Evolutionary conservation across 257 asterid species (phyloP).

Genomic region (Przewalskia tangutica): DNA sequence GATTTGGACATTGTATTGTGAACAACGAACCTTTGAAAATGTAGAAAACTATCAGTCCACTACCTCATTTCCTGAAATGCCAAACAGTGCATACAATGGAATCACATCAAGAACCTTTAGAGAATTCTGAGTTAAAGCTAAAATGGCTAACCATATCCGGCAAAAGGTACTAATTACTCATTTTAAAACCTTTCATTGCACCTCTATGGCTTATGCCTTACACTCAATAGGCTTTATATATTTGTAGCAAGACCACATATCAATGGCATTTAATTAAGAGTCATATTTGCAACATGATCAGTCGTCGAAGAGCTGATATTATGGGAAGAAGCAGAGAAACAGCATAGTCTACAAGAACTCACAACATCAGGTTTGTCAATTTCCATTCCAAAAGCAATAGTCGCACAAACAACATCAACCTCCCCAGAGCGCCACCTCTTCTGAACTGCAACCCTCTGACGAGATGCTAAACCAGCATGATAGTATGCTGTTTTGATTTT

Average conservation of each 20-base stretch:
- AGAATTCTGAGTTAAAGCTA: not conserved
- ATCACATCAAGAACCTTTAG: not conserved
- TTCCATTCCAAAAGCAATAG: slow-evolving; percentile 99
- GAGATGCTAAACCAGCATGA: slow-evolving; percentile 93
- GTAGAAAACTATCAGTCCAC: not conserved
- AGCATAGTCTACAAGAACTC: slow-evolving; percentile 23
- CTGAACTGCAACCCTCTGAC: slow-evolving; percentile 78
- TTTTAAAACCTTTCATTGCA: not conserved
- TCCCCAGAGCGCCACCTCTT: slow-evolving; percentile 87
- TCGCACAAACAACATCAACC: slow-evolving; percentile 86
- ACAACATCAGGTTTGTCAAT: slow-evolving; percentile 98
- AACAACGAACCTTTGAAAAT: slow-evolving; percentile 76
- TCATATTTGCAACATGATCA: not conserved
- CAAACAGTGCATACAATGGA: not conserved
- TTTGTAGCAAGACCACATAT: not conserved
- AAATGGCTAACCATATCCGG: not conserved
- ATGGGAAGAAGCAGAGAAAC: not conserved
- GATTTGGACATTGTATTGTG: slow-evolving; percentile 96
- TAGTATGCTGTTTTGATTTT: slow-evolving; percentile 73
- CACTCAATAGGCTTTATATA: not conserved
- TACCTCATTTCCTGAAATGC: not conserved
- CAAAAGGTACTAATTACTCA: not conserved
- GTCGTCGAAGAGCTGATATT: not conserved
- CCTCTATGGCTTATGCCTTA: not conserved
- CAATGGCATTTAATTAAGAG: not conserved